These are phyloP conservation scores for Bidens hawaiensis DNA, from an alignment of 140 eudicot genomes.

Conservation along the genomic window DNA sequence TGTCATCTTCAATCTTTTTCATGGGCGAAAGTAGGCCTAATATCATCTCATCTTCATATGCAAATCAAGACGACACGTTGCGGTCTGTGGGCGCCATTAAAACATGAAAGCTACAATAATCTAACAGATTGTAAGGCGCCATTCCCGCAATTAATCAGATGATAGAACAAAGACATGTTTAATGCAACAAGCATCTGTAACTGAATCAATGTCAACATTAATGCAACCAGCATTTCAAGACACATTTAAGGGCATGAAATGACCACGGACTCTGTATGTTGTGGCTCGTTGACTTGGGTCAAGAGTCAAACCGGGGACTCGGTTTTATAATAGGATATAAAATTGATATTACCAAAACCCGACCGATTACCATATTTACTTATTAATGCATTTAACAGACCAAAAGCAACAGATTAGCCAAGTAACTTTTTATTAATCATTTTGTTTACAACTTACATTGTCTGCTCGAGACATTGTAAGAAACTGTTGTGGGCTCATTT, in stretches of 20 bases:
- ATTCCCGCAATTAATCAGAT: constrained; percentile 22
- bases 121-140: constrained; percentile 17
- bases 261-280: constrained; percentile 10
- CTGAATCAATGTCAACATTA: constrained; percentile 25
- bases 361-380: not conserved
- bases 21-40: constrained; percentile 6
- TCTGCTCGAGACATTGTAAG: constrained; percentile 30
- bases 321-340: not conserved
- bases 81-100: constrained; percentile 8
- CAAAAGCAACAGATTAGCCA: constrained; percentile 19
- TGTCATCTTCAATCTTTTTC: constrained; percentile 28
- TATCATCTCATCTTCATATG: constrained; percentile 17
- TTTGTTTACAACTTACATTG: constrained; percentile 45
- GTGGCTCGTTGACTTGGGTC: constrained; percentile 2
- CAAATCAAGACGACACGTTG: constrained; percentile 18
- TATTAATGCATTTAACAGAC: not conserved
- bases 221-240: constrained; percentile 12
- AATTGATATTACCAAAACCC: not conserved
- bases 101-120: constrained; percentile 25
- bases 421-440: constrained; percentile 48
- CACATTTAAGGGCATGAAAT: not conserved
- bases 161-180: not conserved
- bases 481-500: constrained; percentile 59
- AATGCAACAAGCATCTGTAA: constrained; percentile 22
- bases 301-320: too few relatives aligned